Conservation (phyloP, 2,329 filamentous ascomycete species). For the Diaporthe caulivora region DNA sequence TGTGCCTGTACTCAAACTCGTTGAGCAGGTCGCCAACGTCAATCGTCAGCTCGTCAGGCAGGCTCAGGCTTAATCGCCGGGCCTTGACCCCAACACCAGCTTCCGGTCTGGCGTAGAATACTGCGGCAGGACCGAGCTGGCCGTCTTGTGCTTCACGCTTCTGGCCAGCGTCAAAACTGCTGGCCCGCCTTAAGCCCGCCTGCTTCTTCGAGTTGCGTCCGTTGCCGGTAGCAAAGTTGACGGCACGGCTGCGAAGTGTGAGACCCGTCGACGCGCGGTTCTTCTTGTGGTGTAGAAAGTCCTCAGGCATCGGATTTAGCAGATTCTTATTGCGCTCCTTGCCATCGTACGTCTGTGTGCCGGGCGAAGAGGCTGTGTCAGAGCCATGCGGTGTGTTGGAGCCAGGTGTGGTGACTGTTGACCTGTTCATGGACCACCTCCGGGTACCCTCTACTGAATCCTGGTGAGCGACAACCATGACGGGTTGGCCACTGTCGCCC, state of each 20-base stretch:
- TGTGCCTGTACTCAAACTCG: constrained; percentile 78
- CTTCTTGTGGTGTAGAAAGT: constrained; percentile 63
- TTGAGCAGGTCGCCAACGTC: constrained; percentile 76
- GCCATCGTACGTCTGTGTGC: constrained; percentile 56
- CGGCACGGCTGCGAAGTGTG: constrained; percentile 59
- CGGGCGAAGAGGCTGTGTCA: constrained; percentile 65
- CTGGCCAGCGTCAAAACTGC: constrained; percentile 60
- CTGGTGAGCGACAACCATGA: constrained; percentile 37
- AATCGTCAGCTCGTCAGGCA: constrained; percentile 81
- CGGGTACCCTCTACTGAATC: constrained; percentile 47
- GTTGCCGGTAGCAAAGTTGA: constrained; percentile 58
- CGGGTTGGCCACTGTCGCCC: constrained; percentile 44
- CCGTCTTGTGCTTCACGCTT: constrained; percentile 44
- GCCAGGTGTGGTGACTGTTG: constrained; percentile 57
- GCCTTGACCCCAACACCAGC: constrained; percentile 82
- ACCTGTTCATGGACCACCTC: constrained; percentile 61
- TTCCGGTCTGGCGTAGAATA: constrained; percentile 65
- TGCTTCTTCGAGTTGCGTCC: constrained; percentile 44
- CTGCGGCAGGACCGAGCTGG: constrained; percentile 43
- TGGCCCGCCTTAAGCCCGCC: constrained; percentile 54
- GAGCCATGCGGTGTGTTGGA: constrained; percentile 64
- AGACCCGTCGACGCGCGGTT: constrained; percentile 64
- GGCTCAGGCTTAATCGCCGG: constrained; percentile 79
- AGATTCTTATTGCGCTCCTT: constrained; percentile 42
- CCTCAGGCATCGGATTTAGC: constrained; percentile 55